Conservation (phyloP, 768 basidiomycete species). For the Kwoniella europaea region DNA sequence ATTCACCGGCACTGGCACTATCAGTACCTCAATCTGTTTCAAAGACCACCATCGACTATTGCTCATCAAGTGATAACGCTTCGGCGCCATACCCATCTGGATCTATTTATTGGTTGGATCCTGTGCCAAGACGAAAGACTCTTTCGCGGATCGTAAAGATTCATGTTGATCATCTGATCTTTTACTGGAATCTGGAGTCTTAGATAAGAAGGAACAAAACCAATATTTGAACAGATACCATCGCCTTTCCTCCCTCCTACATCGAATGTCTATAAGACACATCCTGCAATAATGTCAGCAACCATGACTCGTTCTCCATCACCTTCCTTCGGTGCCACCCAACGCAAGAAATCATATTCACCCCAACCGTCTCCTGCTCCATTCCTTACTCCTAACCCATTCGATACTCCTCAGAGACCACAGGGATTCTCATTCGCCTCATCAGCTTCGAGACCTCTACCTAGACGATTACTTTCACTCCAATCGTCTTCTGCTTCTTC, state of each 20-base stretch:
- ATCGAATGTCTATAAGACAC: too few species aligned
- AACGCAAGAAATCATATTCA: conserved; percentile 7
- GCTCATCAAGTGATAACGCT: not conserved
- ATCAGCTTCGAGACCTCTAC: not conserved
- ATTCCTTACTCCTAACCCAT: conserved; percentile 20
- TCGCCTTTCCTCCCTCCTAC: too few species aligned
- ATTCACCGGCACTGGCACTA: not conserved
- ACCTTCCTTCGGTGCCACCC: not conserved
- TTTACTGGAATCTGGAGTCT: not conserved
- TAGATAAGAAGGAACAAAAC: too few species aligned
- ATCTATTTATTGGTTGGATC: not conserved
- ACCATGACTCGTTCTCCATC: conserved; percentile 12
- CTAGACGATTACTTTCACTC: conserved; percentile 16
- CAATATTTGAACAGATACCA: too few species aligned
- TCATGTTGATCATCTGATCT: not conserved
- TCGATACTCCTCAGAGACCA: not conserved
- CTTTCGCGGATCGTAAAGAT: too few species aligned
- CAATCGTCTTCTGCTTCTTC: not conserved
- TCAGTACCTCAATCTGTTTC: not conserved
- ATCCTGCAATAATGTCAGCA: not conserved
- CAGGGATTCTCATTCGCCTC: conserved; percentile 3
- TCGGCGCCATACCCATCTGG: too few species aligned
- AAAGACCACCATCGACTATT: not conserved
- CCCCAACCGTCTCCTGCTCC: conserved; percentile 23
- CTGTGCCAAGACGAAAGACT: not conserved